Base-by-base conservation (phyloP, 169 alveolate genomes). In the Eimeria zaria region DNA sequence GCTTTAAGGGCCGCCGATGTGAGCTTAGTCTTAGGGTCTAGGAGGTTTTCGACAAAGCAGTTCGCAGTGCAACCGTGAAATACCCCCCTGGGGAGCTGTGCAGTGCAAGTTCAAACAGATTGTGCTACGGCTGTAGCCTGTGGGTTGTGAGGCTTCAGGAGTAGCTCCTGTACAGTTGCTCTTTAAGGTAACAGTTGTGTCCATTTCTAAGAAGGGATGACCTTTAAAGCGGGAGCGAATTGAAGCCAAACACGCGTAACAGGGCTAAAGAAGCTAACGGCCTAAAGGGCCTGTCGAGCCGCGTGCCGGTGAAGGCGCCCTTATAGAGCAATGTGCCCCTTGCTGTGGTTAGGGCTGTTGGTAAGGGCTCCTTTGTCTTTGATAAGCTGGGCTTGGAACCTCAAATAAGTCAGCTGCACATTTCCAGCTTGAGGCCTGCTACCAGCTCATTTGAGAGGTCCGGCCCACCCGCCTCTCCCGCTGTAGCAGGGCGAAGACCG, bases 391-490 rank as follows among this genome's bases (percentile, higher is more conserved):
- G 53, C 33, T 14, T n/a, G 33, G 64, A 78, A 48, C 39, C n/a
- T 12, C 88, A 44, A 78, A 44, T 48, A 48, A 1, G 41, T n/a
- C 64, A 78, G 67, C 93, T 62, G 78, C 78, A 62, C 48, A 60
- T 60, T 60, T 18, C 60, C 81, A 48, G 27, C 36, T 30, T 60
- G 81, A 55, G 93, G 93, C 62, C 60, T 36, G 80, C 60, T 85
- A 48, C 41, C 73, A 71, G 80, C 93, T 85, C 64, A 16, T 85
- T 39, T 62, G 46, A 18, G 91, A 55, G 91, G 91, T 83, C 93
- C 51, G 51, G 74, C 93, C 93, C 62, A 71, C 93, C 80, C 80
- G 80, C 93, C 78, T 60, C 93, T 85, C 93, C 67, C 81, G 93
- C 44, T 85, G 93, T 39, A 48, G 93, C 60, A 85, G 22, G 44